Evolutionary conservation across 192 early-diverging fungal genomes (phyloP).

Genomic region (Backusella morwellensis): DNA sequence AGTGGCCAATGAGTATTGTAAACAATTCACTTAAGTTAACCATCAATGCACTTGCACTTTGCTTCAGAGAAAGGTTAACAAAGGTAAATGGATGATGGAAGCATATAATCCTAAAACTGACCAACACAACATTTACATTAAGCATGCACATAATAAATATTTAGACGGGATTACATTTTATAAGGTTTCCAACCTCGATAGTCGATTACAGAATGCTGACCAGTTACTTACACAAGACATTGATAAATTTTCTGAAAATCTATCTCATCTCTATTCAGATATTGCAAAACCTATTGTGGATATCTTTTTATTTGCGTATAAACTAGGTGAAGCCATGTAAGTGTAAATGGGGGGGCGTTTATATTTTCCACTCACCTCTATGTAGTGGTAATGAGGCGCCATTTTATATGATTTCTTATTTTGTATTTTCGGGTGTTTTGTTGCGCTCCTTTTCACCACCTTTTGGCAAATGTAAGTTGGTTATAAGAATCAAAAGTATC

Average conservation of each 20-base stretch:
- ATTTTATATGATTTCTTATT: conserved; percentile 58
- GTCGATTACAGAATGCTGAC: conserved; percentile 72
- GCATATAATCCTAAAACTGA: background rate
- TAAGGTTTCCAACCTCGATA: conserved; percentile 80
- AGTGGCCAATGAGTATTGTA: conserved; percentile 64
- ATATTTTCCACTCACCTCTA: background rate
- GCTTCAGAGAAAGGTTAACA: conserved; percentile 57
- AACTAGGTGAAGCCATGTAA: conserved; percentile 65
- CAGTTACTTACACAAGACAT: conserved; percentile 71
- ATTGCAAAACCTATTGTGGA: conserved; percentile 77
- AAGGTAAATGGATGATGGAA: background rate
- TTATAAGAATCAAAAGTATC: background rate
- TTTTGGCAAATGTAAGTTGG: conserved; percentile 66
- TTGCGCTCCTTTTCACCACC: conserved; percentile 75
- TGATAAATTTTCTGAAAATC: conserved; percentile 66
- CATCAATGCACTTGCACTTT: conserved; percentile 53
- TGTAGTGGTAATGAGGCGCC: conserved; percentile 51
- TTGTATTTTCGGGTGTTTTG: conserved; percentile 57
- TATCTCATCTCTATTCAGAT: conserved; percentile 72
- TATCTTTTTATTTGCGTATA: conserved; percentile 75
- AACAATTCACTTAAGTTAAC: conserved; percentile 61
- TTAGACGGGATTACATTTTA: conserved; percentile 76
- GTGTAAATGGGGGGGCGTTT: background rate
- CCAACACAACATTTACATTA: conserved; percentile 39
- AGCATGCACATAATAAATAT: conserved; percentile 68